phyloP scores from a whole-genome alignment of 768 basidiomycete species.

The Mycena maculata region DNA sequence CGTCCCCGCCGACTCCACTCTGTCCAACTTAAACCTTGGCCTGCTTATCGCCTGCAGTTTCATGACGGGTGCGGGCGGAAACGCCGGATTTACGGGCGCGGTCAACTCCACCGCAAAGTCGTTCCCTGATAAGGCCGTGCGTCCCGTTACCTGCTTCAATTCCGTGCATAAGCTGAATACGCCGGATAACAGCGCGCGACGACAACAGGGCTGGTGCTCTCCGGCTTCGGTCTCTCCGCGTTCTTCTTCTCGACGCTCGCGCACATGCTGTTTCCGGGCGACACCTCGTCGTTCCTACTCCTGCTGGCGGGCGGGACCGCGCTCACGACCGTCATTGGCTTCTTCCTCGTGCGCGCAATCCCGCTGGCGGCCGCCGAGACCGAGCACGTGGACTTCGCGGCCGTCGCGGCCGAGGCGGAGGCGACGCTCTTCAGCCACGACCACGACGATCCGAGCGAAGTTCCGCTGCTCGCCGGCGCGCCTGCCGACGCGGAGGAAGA shows the following conservation, averaged over 20 bases:
- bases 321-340: constrained; percentile 82
- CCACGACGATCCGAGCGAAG: constrained; percentile 35
- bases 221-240: constrained; percentile 91
- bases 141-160: constrained; percentile 21
- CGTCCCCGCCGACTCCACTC: constrained; percentile 47
- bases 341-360: constrained; percentile 77
- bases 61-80: constrained; percentile 83
- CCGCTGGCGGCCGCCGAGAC: constrained; percentile 60
- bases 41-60: constrained; percentile 72
- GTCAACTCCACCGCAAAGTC: constrained; percentile 88
- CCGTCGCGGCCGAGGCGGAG: too few species aligned
- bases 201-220: constrained; percentile 81
- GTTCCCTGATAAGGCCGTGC: constrained; percentile 77
- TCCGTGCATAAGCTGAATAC: background rate
- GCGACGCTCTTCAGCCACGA: constrained; percentile 32
- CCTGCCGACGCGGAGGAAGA: constrained; percentile 30
- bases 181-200: constrained; percentile 69
- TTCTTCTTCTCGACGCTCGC: constrained; percentile 83
- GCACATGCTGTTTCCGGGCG: constrained; percentile 76
- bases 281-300: constrained; percentile 82
- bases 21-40: constrained; percentile 57
- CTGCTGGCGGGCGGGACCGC: constrained; percentile 84
- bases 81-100: constrained; percentile 74
- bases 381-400: constrained; percentile 33
- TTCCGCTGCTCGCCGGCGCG: constrained; percentile 34